Percentiles rank a stretch among this genome's conserved stretches.
Conservation (phyloP, 75 land plant genomes). For the Pinus albicaulis region DNA sequence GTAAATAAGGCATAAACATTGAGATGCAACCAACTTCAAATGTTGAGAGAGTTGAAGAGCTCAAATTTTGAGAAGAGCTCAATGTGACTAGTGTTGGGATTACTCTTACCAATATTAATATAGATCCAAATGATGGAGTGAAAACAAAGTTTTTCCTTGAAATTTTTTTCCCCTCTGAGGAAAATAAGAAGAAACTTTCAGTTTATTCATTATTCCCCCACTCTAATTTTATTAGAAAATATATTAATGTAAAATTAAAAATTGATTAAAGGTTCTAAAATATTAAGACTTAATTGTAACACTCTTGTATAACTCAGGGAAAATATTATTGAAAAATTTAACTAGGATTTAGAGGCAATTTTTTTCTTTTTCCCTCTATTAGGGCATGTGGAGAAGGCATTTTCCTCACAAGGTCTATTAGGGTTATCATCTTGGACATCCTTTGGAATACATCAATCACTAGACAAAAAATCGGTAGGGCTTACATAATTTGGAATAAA, state of each 20-base stretch:
- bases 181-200: constrained; percentile 56
- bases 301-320: constrained; percentile 44
- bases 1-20: constrained; percentile 33
- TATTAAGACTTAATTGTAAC: constrained; percentile 62
- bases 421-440: constrained; percentile 75
- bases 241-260: constrained; percentile 31
- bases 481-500: constrained; percentile 84
- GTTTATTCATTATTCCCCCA: constrained; percentile 70
- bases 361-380: constrained; percentile 76
- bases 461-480: constrained; percentile 89
- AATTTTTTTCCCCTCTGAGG: constrained; percentile 41
- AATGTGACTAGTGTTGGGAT: background rate
- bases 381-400: constrained; percentile 97
- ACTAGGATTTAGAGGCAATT: constrained; percentile 53
- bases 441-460: constrained; percentile 82
- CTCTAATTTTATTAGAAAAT: constrained; percentile 60
- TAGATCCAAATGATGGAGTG: constrained; percentile 57
- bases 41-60: constrained; percentile 65
- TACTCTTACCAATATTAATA: background rate
- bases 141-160: constrained; percentile 77
- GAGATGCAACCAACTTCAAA: constrained; percentile 54
- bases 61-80: constrained; percentile 16
- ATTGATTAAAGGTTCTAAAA: constrained; percentile 55
- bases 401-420: constrained; percentile 82
- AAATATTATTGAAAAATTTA: constrained; percentile 56